Evolutionary conservation across 2,329 filamentous ascomycete genomes (phyloP).

Genomic region (Exophiala calicioides): DNA sequence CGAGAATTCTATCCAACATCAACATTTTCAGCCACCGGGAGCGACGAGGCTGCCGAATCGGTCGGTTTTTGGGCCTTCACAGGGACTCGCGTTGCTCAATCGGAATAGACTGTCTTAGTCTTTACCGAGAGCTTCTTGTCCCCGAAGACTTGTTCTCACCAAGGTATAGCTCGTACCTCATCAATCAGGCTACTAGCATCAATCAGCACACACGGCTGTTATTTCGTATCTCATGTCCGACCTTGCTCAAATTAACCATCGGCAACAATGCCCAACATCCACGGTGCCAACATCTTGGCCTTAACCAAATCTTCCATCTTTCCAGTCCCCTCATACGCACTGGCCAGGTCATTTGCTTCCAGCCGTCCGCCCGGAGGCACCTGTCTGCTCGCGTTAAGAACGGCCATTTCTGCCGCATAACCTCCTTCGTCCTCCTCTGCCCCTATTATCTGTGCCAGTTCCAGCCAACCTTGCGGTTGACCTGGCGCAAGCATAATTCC

Average conservation of each 20-base stretch:
- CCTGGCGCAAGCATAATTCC: conserved; percentile 80
- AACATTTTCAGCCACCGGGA: too few relatives aligned
- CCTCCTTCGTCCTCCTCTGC: conserved; percentile 51
- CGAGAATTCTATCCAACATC: too few relatives aligned
- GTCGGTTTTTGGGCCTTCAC: too few relatives aligned
- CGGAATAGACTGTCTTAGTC: too few relatives aligned
- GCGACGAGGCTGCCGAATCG: too few relatives aligned
- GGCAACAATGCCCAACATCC: conserved; percentile 50
- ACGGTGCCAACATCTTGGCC: conserved; percentile 78
- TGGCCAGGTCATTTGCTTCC: conserved; percentile 67
- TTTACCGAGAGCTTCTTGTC: too few relatives aligned
- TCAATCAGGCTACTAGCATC: too few relatives aligned
- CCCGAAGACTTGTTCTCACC: too few relatives aligned
- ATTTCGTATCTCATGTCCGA: too few relatives aligned
- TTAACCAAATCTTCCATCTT: conserved; percentile 72
- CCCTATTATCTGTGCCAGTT: conserved; percentile 64
- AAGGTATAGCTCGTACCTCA: too few relatives aligned
- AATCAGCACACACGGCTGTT: too few relatives aligned
- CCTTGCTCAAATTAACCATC: conserved; percentile 9
- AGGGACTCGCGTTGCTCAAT: too few relatives aligned
- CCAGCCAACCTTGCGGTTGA: conserved; percentile 77
- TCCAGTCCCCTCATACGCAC: conserved; percentile 73
- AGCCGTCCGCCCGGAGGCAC: conserved; percentile 72
- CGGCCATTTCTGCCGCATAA: conserved; percentile 71
- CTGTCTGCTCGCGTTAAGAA: conserved; percentile 72